These are phyloP conservation scores for Vaccinium corymbosum DNA, from an alignment of 148 eudicot genomes.

Conservation along the genomic window DNA sequence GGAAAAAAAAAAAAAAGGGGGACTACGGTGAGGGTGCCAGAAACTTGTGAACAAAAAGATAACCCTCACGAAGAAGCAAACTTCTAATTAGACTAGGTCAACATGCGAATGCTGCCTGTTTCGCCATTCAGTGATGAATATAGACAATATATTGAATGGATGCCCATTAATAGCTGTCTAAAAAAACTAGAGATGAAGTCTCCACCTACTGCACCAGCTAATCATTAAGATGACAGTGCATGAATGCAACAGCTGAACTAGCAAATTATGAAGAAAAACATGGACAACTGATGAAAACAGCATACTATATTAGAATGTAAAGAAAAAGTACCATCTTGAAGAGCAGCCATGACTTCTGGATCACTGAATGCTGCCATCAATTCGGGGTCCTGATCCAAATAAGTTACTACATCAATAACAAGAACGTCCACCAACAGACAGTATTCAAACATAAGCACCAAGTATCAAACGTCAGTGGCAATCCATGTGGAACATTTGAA, in stretches of 20 bases:
- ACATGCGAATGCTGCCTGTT: not conserved
- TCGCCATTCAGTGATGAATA: not conserved
- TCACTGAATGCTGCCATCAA: conserved; percentile 92
- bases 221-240: not conserved
- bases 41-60: not conserved
- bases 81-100: not conserved
- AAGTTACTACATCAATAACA: not conserved
- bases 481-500: not conserved
- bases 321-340: conserved; percentile 73
- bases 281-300: not conserved
- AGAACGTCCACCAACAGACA: not conserved
- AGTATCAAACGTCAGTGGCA: not conserved
- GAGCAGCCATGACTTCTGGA: conserved; percentile 99
- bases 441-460: not conserved
- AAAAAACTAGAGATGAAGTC: not conserved
- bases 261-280: not conserved
- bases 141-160: not conserved
- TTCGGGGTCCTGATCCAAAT: conserved; percentile 75
- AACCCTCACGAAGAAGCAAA: not conserved
- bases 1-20: not conserved
- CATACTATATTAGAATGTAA: not conserved
- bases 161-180: not conserved
- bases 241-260: not conserved
- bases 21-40: not conserved
- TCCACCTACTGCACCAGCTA: not conserved